Conservation (phyloP, 106 monocot species). For the Iris macrosiphon region DNA sequence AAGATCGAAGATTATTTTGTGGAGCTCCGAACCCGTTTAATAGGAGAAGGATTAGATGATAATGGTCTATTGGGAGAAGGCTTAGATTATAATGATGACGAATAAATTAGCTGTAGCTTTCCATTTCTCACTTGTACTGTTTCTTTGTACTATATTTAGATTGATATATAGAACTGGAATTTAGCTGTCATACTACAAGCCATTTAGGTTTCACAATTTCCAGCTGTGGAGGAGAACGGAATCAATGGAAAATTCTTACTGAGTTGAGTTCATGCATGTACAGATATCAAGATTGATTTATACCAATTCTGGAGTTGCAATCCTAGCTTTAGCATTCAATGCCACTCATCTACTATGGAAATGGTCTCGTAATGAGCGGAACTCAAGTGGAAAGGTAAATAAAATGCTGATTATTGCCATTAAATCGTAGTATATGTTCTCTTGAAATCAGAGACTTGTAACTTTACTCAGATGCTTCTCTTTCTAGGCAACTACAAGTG, state of each 20-base stretch:
- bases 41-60: too few relatives aligned
- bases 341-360: slow-evolving; percentile 67
- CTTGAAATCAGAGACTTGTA: not conserved
- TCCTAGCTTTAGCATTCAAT: slow-evolving; percentile 58
- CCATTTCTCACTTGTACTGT: too few relatives aligned
- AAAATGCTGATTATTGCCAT: not conserved
- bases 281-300: slow-evolving; percentile 50
- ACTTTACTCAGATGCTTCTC: not conserved
- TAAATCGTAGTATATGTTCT: not conserved
- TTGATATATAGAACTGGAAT: too few relatives aligned
- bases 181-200: too few relatives aligned
- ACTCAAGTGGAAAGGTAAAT: slow-evolving; percentile 47
- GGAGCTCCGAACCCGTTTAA: too few relatives aligned
- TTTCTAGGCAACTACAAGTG: slow-evolving; percentile 34
- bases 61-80: too few relatives aligned
- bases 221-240: too few relatives aligned
- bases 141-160: too few relatives aligned
- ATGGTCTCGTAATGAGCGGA: slow-evolving; percentile 56
- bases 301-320: slow-evolving; percentile 51
- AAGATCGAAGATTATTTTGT: too few relatives aligned
- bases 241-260: slow-evolving; percentile 5
- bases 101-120: too few relatives aligned
- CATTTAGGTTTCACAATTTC: too few relatives aligned
- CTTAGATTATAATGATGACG: too few relatives aligned
- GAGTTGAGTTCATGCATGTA: not conserved